A percentile compares a stretch with the other conserved stretches of the same genome.
Evolutionary conservation across 805 yeast species (phyloP).

Genomic region (Vanderwaltozyma verrucispora): DNA sequence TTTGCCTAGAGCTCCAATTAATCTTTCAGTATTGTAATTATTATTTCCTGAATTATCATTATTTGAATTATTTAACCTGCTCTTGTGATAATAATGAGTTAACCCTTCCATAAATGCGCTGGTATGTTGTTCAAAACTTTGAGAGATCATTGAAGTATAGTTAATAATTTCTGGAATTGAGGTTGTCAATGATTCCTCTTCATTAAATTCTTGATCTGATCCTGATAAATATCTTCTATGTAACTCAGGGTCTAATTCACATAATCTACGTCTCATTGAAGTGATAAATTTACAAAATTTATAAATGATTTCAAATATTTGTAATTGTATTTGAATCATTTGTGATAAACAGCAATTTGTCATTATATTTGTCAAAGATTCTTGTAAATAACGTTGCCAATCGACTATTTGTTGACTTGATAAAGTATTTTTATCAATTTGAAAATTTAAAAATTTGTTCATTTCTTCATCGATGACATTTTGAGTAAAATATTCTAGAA

Average conservation of each 20-base stretch:
- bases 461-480: constrained; percentile 19
- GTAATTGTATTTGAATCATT: constrained; percentile 21
- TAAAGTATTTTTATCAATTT: not conserved
- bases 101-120: constrained; percentile 15
- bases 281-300: constrained; percentile 25
- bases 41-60: constrained; percentile 1
- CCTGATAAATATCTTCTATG: constrained; percentile 6
- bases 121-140: constrained; percentile 12
- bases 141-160: constrained; percentile 7
- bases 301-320: constrained; percentile 23
- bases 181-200: constrained; percentile 8
- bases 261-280: constrained; percentile 15
- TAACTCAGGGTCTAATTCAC: constrained; percentile 12
- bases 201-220: constrained; percentile 5
- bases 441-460: constrained; percentile 2
- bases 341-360: constrained; percentile 20
- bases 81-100: constrained; percentile 8
- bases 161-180: constrained; percentile 7
- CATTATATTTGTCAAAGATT: constrained; percentile 21
- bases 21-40: constrained; percentile 2
- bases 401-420: constrained; percentile 4
- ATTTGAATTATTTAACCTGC: not conserved
- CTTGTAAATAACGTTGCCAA: constrained; percentile 16
- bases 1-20: constrained; percentile 2
- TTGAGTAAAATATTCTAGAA: constrained; percentile 18